Base-by-base conservation (phyloP, 768 basidiomycete genomes). In the Auricularia auricula-judae region DNA sequence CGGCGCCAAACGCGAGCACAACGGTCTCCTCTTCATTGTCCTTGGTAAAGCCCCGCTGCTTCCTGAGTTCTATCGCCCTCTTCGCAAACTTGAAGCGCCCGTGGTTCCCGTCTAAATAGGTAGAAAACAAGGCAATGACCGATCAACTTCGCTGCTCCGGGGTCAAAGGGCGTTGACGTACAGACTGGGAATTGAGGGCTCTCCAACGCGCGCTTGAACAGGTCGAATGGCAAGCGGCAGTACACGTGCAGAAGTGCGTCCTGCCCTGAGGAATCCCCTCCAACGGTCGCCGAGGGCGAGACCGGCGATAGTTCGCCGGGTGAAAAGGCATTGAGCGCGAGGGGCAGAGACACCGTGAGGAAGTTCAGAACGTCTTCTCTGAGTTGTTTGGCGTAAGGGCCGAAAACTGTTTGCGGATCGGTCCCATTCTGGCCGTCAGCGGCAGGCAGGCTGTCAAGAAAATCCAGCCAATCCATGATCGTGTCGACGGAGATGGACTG, bases 81-180 rank as follows among this genome's bases (percentile, higher is more conserved):
- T 94, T 95, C 3, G 92, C 91, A 76, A 95, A 95, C 71, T 88
- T 88, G 78, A 94, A 97, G 58, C 93, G 85, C 66, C 85, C 84
- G 72, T 94, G 92, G 76, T 91, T 89, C 65, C 88, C 84, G 23
- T 87, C 89, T 88, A 74, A 65, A 64, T 71, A 23, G 66, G 58
- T 33, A 68, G 62, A 51, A 71, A 63, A 33, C 61, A 51, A 12
- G 62, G n/a, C 18, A 47, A 62, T 51, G 47, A 21, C 23, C 43
- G 43, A 34, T 63, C 21, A 58, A 34, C 35, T 47, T 21, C 29
- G 43, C 16, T 12, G 43, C 16, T 16, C 42, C 36, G 43, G 51
- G n/a, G 34, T 10, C 44, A 47, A 63, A 42, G 29, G 21, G 35
- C 62, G 36, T 42, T 36, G 65, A 72, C 79, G 65, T 67, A 90